Evolutionary conservation across 2,329 filamentous ascomycete genomes (phyloP).

Genomic region (Xylaria sp.): DNA sequence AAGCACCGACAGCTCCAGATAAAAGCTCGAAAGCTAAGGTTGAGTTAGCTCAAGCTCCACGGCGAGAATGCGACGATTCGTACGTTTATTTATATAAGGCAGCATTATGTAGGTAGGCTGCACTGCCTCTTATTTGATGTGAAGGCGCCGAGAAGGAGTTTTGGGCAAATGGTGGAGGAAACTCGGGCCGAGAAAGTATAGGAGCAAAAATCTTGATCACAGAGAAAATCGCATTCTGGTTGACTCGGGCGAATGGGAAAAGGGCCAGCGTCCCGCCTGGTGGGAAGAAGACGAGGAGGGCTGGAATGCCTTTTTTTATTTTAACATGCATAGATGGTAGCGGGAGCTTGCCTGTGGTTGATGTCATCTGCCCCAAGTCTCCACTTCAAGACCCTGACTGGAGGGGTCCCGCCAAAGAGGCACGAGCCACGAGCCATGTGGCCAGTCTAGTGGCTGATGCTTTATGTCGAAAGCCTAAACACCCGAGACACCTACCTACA

Average conservation of each 20-base stretch:
- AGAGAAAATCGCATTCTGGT: slow-evolving; percentile 21
- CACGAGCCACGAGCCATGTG: slow-evolving; percentile 35
- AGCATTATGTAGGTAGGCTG: slow-evolving; percentile 33
- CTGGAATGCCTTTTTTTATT: slow-evolving; percentile 15
- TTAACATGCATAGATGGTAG: slow-evolving; percentile 14
- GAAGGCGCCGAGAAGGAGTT: neutral
- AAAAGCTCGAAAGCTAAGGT: slow-evolving; percentile 57
- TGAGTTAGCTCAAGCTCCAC: slow-evolving; percentile 32
- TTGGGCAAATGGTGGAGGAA: neutral
- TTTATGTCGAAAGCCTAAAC: too few relatives aligned
- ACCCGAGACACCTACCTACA: too few relatives aligned
- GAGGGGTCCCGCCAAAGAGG: neutral
- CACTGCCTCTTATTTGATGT: slow-evolving; percentile 5
- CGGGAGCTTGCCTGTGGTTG: slow-evolving; percentile 34
- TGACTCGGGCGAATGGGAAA: slow-evolving; percentile 3
- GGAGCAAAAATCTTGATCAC: neutral
- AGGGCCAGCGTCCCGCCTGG: slow-evolving; percentile 6
- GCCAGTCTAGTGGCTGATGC: slow-evolving; percentile 23
- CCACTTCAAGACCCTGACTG: slow-evolving; percentile 5
- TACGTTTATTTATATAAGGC: slow-evolving; percentile 42
- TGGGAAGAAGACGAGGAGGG: slow-evolving; percentile 14
- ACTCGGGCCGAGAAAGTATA: neutral
- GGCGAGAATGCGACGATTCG: slow-evolving; percentile 10
- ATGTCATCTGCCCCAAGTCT: slow-evolving; percentile 33
- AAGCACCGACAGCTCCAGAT: slow-evolving; percentile 54